Evolutionary conservation across 768 basidiomycete genomes (phyloP), one percentile per base, ranked within the genome.

Genomic region (Auricularia sp.): DNA sequence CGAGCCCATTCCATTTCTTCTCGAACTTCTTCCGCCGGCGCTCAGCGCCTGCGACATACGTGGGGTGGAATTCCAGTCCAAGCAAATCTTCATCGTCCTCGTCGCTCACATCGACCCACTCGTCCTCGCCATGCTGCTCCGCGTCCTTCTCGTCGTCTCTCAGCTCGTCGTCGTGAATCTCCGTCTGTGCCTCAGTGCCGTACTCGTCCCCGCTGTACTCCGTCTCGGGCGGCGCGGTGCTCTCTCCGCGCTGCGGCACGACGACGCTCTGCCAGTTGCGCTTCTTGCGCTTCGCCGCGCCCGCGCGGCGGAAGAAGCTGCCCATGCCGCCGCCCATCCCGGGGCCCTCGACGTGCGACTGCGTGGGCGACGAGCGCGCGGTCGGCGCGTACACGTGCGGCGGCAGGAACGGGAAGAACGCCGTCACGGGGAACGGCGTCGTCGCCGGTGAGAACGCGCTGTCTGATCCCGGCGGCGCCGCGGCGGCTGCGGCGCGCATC

Each of bases 41-140:
- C 69, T 87, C 85, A 63, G 82, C 73, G 70, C 85, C 86, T 64
- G 78, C 80, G 61, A 92, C 79, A 70, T 82, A 92, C 63, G 79
- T 77, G 8, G 88, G 89, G 72, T 92, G 90, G 70, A 83, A 91
- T 68, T 92, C 89, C 63, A 92, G 75, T 54, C 90, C 85, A 63
- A 91, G 72, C 65, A 92, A 68, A 33, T 59, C 63, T 6, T 65
- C 67, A 6, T 63, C 69, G n/a, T 70, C 73, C 14, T 36, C 65
- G 24, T 33, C 66, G 11, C 13, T 24, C 24, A 29, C 16, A 37
- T 59, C 21, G 63, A 16, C 39, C 36, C 56, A 37, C 68, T 67
- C 69, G n/a, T 62, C 33, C 33, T 63, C 68, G 2, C 29, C 35
- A 3, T 47, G 39, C 21, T 44, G 37, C 2, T 11, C 13, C 24